A percentile compares a stretch with the other conserved stretches of the same genome.
Evolutionary conservation across 352 stramenopile genomes (phyloP).

Genomic region (Pythium rhizo-oryzae): DNA sequence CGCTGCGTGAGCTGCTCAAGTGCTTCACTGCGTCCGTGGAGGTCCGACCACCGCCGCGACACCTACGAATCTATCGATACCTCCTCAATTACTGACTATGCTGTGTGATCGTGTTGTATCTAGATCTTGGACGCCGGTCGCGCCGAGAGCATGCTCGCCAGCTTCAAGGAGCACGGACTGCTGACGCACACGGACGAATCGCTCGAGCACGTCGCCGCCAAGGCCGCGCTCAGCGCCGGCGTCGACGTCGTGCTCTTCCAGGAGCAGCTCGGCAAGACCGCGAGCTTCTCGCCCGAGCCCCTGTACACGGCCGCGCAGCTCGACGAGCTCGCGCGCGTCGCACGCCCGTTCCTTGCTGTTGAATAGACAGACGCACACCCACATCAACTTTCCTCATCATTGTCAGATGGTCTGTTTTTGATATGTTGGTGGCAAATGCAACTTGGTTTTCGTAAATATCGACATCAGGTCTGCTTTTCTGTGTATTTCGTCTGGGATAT

Average conservation of each 20-base stretch:
- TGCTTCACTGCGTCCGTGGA: constrained; percentile 81
- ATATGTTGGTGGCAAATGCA: neutral
- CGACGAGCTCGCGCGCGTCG: constrained; percentile 34
- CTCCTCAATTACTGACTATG: neutral
- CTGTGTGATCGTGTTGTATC: neutral
- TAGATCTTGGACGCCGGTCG: constrained; percentile 60
- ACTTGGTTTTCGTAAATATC: neutral
- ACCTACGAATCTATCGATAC: neutral
- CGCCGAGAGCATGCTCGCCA: constrained; percentile 40
- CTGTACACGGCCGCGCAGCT: constrained; percentile 47
- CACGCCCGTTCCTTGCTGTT: constrained; percentile 41
- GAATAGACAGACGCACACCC: constrained; percentile 25
- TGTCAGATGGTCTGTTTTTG: neutral
- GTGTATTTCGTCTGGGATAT: constrained; percentile 8
- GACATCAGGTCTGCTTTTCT: neutral
- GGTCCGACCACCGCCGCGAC: constrained; percentile 29
- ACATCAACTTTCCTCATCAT: neutral
- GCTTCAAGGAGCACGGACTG: constrained; percentile 37
- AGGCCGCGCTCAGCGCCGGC: constrained; percentile 52
- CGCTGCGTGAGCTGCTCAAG: constrained; percentile 76
- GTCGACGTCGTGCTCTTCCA: constrained; percentile 66
- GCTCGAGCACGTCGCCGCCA: constrained; percentile 57
- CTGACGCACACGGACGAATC: constrained; percentile 26
- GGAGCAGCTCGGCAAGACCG: constrained; percentile 48
- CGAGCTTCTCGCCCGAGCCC: constrained; percentile 38